These are phyloP conservation scores for Mycosarcoma mackinlayi DNA, from an alignment of 1,284 basidiomycete species.

Conservation along the genomic window DNA sequence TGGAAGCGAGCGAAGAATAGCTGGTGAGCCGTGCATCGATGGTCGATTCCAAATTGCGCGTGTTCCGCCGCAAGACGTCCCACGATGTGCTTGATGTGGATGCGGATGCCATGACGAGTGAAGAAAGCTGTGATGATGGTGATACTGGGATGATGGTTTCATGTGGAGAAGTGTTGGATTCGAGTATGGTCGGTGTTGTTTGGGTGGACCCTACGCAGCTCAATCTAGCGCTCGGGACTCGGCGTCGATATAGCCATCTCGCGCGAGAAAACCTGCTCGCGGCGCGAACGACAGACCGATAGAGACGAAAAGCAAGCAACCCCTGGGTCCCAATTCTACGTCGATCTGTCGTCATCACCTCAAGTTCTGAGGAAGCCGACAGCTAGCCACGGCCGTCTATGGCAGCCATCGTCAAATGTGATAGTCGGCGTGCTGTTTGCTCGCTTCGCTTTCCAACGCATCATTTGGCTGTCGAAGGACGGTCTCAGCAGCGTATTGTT, in stretches of 20 bases:
- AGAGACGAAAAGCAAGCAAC: too few species aligned
- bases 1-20: conserved; percentile 85
- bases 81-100: conserved; percentile 57
- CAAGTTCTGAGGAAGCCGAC: too few species aligned
- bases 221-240: not conserved
- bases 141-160: not conserved
- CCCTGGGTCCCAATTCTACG: too few species aligned
- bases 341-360: too few species aligned
- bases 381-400: too few species aligned
- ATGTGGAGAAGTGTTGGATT: not conserved
- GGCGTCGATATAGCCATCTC: not conserved
- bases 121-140: not conserved
- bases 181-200: not conserved
- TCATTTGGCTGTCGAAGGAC: too few species aligned
- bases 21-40: conserved; percentile 89
- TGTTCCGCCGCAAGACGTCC: conserved; percentile 79
- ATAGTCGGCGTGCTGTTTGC: too few species aligned
- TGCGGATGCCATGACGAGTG: conserved; percentile 11
- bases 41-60: conserved; percentile 87
- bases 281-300: too few species aligned
- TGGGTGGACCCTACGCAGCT: not conserved
- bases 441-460: too few species aligned
- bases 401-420: too few species aligned
- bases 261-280: not conserved
- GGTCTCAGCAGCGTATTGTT: too few species aligned